Percentiles rank a stretch among this genome's conserved stretches.
These are phyloP conservation scores for Durio zibethinus DNA, from an alignment of 345 rosid species.

Conservation along the genomic window DNA sequence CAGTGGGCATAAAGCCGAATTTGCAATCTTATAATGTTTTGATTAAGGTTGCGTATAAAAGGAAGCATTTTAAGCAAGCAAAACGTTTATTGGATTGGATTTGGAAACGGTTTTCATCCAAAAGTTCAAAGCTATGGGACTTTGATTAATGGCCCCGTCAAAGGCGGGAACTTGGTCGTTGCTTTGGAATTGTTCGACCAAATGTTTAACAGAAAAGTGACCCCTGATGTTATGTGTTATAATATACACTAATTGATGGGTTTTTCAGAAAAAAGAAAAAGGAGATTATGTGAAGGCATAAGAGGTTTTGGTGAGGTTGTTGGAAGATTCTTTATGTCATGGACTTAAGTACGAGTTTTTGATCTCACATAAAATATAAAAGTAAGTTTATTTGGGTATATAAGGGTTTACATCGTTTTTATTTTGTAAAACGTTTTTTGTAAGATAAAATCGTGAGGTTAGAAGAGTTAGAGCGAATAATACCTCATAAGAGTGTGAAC, in stretches of 20 bases:
- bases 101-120: constrained; percentile 56
- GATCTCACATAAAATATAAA: no score
- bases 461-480: no score
- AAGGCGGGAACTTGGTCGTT: constrained; percentile 47
- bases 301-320: constrained; percentile 60
- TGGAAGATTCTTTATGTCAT: constrained; percentile 39
- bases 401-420: no score
- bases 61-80: constrained; percentile 52
- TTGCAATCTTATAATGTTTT: constrained; percentile 72
- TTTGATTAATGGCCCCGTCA: constrained; percentile 46
- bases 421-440: no score
- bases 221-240: constrained; percentile 64
- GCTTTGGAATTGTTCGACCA: constrained; percentile 76
- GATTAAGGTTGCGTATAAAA: constrained; percentile 73
- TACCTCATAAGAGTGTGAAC: no score
- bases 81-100: constrained; percentile 52
- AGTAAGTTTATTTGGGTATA: no score
- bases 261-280: constrained; percentile 48
- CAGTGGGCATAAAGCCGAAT: constrained; percentile 54
- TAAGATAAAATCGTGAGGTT: no score
- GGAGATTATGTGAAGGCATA: constrained; percentile 50
- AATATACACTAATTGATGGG: constrained; percentile 74
- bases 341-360: no score
- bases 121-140: constrained; percentile 62
- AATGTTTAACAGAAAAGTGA: constrained; percentile 56